These are phyloP conservation scores for Coemansia sp. DNA, from an alignment of 192 early-diverging fungal genomes.

Conservation along the genomic window DNA sequence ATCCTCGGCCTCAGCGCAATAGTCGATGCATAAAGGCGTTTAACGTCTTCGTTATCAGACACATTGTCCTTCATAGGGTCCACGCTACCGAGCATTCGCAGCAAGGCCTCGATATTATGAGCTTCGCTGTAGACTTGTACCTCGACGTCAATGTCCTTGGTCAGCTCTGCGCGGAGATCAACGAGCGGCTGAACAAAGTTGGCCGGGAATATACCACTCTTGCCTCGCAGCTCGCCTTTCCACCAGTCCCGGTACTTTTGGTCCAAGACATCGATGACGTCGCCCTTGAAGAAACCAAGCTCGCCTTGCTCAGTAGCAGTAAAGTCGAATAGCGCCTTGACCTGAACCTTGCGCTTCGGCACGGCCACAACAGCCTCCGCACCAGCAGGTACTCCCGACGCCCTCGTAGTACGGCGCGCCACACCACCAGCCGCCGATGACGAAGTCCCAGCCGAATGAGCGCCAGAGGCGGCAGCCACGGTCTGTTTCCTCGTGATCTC, in stretches of 20 bases:
- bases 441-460: not conserved
- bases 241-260: conserved; percentile 99
- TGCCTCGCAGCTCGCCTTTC: conserved; percentile 88
- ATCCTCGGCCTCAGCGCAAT: conserved; percentile 85
- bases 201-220: conserved; percentile 93
- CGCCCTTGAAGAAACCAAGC: conserved; percentile 84
- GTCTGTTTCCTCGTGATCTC: conserved; percentile 55
- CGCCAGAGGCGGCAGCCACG: conserved; percentile 16
- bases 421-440: conserved; percentile 9
- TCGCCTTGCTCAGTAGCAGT: conserved; percentile 87
- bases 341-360: conserved; percentile 68
- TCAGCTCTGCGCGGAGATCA: conserved; percentile 61
- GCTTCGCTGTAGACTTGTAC: conserved; percentile 70
- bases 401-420: conserved; percentile 26
- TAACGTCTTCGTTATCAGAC: conserved; percentile 86
- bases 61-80: conserved; percentile 85
- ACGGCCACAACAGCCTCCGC: conserved; percentile 26
- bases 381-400: conserved; percentile 22
- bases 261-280: conserved; percentile 89
- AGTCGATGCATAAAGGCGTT: conserved; percentile 79
- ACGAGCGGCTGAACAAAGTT: conserved; percentile 89
- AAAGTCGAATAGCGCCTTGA: conserved; percentile 95
- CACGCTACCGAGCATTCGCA: conserved; percentile 71
- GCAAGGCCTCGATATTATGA: conserved; percentile 75
- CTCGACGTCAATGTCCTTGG: conserved; percentile 66